Base-by-base conservation (phyloP, 495 filamentous ascomycete species). In the Platismatia glauca region DNA sequence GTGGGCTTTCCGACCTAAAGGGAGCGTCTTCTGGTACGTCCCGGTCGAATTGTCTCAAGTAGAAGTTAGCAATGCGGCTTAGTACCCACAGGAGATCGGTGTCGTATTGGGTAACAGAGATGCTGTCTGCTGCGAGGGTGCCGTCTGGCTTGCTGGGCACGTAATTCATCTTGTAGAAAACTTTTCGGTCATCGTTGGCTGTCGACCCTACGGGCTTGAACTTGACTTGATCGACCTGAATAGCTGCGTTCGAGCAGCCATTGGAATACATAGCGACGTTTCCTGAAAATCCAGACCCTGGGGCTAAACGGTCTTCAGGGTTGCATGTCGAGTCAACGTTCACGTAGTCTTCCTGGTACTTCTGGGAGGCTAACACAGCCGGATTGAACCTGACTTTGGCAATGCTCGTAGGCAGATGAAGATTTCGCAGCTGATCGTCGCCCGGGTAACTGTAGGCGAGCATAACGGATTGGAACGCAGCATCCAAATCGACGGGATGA, bases 401-500 rank as follows among this genome's bases (percentile, higher is more conserved):
- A 35, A 78, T 73, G 20, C 41, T 34, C 2, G 69, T 72, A 7
- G 76, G 75, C 0, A 74, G 39, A 62, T 69, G 66, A 7, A 73
- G 35, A 7, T 59, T 59, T 44, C 68, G 65, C 3, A 77, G 64
- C 11, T 59, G 27, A 4, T 66, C 71, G 60, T 78, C 76, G 24
- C 66, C 64, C 35, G 73, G 73, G 52, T 66, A 74, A 31, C 67
- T 71, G 62, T 73, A 78, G 0, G 78, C 77, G 1, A 75, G 59
- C 58, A 78, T 72, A 18, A 76, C 67, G 4, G 74, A 69, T 48
- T 80, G 77, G n/a, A 81, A 69, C 1, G 73, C 75, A 18, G 62
- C 68, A 65, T 81, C 78, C 5, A 81, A 59, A 22, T 69, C 66
- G 0, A 68, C 69, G 0, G 78, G 78, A 57, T 79, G 55, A 57